Percentiles rank a stretch among this genome's conserved stretches.
Evolutionary conservation across 1,139 yeast species (phyloP).

Genomic region (Torulaspora globosa): DNA sequence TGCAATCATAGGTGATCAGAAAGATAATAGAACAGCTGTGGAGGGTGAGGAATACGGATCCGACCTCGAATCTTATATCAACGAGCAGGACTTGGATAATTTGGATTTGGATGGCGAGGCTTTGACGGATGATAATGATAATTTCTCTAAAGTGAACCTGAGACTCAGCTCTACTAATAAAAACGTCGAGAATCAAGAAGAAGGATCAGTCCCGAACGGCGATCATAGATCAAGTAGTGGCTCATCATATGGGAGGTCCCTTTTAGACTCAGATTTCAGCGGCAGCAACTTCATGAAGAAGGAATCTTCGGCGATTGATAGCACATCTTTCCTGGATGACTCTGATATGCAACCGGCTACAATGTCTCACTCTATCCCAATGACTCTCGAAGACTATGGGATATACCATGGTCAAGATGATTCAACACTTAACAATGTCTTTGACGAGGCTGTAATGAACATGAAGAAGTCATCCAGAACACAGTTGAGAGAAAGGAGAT

Average conservation of each 20-base stretch:
- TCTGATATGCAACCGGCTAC: constrained; percentile 22
- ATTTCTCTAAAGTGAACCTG: constrained; percentile 10
- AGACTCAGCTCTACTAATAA: constrained; percentile 7
- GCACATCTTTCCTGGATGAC: constrained; percentile 18
- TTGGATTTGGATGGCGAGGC: constrained; percentile 22
- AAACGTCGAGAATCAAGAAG: constrained; percentile 8
- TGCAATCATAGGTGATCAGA: neutral
- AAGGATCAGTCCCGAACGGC: constrained; percentile 18
- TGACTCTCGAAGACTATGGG: constrained; percentile 29
- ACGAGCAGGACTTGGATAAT: constrained; percentile 32
- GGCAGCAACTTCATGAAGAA: constrained; percentile 31
- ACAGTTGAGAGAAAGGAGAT: constrained; percentile 9
- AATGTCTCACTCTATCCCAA: constrained; percentile 28
- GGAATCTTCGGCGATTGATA: constrained; percentile 23
- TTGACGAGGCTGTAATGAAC: constrained; percentile 25
- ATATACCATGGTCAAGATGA: constrained; percentile 31
- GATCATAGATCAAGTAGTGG: constrained; percentile 32
- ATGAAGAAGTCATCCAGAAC: constrained; percentile 19
- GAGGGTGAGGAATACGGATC: constrained; percentile 25
- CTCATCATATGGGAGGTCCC: constrained; percentile 40
- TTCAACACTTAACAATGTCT: constrained; percentile 24
- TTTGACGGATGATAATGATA: constrained; percentile 8
- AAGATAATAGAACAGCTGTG: constrained; percentile 7
- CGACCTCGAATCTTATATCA: constrained; percentile 34
- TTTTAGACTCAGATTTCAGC: constrained; percentile 40